These are phyloP conservation scores for Ammopiptanthus mongolicus DNA, from an alignment of 306 rosid genomes.

Conservation along the genomic window DNA sequence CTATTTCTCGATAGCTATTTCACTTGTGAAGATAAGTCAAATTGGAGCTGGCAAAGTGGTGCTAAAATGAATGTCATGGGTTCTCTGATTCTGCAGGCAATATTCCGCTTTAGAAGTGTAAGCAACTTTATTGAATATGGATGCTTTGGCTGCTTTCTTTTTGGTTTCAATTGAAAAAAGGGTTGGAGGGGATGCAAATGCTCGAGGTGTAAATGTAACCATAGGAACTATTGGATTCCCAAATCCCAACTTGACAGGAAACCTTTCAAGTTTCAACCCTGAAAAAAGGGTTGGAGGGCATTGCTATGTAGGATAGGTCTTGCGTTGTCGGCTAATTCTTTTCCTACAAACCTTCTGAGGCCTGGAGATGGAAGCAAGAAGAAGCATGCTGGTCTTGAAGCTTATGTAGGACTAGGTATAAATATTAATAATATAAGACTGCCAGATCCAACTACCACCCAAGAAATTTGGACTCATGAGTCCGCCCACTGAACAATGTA, in stretches of 20 bases:
- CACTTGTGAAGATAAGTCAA: conserved; percentile 53
- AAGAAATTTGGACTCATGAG: neutral
- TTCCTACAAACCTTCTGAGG: neutral
- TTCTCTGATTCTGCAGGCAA: conserved; percentile 80
- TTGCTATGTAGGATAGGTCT: neutral
- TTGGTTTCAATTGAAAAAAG: neutral
- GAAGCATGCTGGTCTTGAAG: conserved; percentile 17
- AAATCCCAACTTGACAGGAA: neutral
- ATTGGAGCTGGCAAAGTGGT: conserved; percentile 70
- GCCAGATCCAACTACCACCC: neutral
- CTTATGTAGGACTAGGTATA: neutral
- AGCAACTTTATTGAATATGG: conserved; percentile 23
- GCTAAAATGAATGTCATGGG: conserved; percentile 67
- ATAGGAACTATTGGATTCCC: conserved; percentile 1
- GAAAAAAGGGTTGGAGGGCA: neutral
- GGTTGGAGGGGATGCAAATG: conserved; percentile 8
- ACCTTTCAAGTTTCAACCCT: neutral
- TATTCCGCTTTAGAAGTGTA: conserved; percentile 42
- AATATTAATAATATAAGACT: neutral
- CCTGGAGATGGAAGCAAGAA: neutral
- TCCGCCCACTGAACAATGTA: neutral
- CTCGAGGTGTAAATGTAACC: conserved; percentile 37
- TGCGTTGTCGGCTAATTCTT: neutral
- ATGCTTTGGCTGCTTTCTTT: neutral
- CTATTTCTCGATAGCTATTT: conserved; percentile 78